These are phyloP conservation scores for Ophiosphaerella korrae DNA, from an alignment of 2,329 filamentous ascomycete genomes.

Conservation along the genomic window DNA sequence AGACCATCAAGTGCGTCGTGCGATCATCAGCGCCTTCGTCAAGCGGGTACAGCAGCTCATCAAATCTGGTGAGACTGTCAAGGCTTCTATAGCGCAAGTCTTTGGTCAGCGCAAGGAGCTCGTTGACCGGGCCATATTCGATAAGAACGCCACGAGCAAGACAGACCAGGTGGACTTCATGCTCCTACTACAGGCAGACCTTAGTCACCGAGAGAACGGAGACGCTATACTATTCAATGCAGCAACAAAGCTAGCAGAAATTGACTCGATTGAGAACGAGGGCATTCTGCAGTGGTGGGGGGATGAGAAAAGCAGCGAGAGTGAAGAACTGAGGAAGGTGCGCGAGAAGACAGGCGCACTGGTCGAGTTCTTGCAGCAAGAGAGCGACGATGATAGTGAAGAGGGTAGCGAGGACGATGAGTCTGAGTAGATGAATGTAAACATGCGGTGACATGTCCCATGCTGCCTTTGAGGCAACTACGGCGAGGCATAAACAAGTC, in stretches of 20 bases:
- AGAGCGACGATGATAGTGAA: conserved; percentile 71
- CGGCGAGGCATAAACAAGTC: conserved; percentile 7
- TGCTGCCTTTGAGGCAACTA: conserved; percentile 18
- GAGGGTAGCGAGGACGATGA: conserved; percentile 64
- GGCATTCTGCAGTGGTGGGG: conserved; percentile 89
- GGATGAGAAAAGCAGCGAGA: conserved; percentile 70
- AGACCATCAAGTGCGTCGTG: conserved; percentile 83
- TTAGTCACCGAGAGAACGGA: conserved; percentile 67
- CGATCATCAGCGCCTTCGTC: conserved; percentile 83
- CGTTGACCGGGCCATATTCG: conserved; percentile 64
- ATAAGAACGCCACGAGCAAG: conserved; percentile 58
- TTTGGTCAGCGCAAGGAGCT: conserved; percentile 62
- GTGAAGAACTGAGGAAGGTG: conserved; percentile 71
- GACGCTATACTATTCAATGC: conserved; percentile 74
- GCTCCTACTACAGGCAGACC: conserved; percentile 78
- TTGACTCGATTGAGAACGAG: conserved; percentile 87
- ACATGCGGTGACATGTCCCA: not conserved
- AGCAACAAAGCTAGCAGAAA: conserved; percentile 81
- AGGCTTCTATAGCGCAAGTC: conserved; percentile 49
- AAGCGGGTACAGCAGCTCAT: conserved; percentile 77
- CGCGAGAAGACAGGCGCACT: conserved; percentile 76
- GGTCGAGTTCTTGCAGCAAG: conserved; percentile 80
- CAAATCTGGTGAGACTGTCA: conserved; percentile 48
- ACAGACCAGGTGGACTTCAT: conserved; percentile 85
- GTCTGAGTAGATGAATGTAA: conserved; percentile 24